Base-by-base conservation (phyloP, 139 green algal genomes). In the Astrephomene gubernaculifera region DNA sequence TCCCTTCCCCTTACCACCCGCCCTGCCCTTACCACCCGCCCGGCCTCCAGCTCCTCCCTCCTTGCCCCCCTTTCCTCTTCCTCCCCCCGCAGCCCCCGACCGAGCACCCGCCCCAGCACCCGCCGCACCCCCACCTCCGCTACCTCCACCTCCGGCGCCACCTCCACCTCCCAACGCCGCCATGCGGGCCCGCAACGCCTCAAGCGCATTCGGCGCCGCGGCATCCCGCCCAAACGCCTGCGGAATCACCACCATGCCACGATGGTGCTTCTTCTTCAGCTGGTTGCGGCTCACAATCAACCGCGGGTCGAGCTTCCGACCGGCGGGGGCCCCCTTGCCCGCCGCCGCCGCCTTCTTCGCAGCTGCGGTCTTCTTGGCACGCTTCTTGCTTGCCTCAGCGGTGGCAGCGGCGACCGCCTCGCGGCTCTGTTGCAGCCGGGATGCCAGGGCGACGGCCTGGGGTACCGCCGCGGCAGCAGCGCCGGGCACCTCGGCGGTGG, bases 201-300 rank as follows among this genome's bases (percentile, higher is more conserved):
- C 85, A 36, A 95, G 79, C 2, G 92, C 92, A 52, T 93, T 86
- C 17, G 92, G 85, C 29, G 91, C 92, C 22, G 33, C 54, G 4
- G 80, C 71, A 27, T 93, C 87, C 0, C 92, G 70, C 6, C 92
- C 92, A 71, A 95, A 89, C 1, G 91, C 91, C 29, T 84, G 76
- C 41, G 53, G 81, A 5, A 86, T 80, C 19, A 86, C 70, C 35
- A 80, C 81, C 69, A 79, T 80, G 19, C 80, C 72, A 33, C 44
- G 61, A 19, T 68, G 54, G 25, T 54, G 35, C 57, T 73, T 52
- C 45, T 60, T 84, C 70, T 87, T 90, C 76, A 81, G 71, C 39
- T 82, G 53, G 57, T 80, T 78, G 43, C 73, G 84, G 81, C 54
- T 82, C 19, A 82, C 57, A 22, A 81, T 33, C 82, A 86, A 41